Base-by-base conservation (phyloP, 2,329 filamentous ascomycete species). In the Fusarium praegraminearum region DNA sequence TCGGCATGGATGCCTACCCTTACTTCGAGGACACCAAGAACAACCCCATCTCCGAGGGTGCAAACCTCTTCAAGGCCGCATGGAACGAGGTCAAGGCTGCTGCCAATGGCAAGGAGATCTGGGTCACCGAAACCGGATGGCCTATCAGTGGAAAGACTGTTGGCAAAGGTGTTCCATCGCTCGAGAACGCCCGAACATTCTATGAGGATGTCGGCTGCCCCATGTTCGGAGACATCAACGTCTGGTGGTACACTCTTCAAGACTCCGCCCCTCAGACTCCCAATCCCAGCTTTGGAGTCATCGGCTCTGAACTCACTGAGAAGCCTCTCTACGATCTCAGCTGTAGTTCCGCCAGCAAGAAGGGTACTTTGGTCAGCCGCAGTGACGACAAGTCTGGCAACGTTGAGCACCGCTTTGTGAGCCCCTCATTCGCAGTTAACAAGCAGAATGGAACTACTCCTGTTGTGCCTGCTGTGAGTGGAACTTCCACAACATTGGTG, bases 81-180 rank as follows among this genome's bases (percentile, higher is more conserved):
- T 83, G 91, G 40, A 80, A 84, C 51, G 83, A 85, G 62, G 92
- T 91, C 35, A 79, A 86, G 67, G 80, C 77, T 18, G 89, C 84
- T 45, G 85, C 87, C 36, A 82, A 85, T 36, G 87, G 87, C 76
- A 95, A 94, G 85, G 83, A 87, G 20, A 87, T 97, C 73, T 96
- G 92, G 92, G 86, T 97, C 67, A 96, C 93, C 30, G 93, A 97
- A 85, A 96, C 93, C 18, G 94, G 94, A 70, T 96, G 92, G 89
- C 93, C 94, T 50, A 89, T 94, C 55, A 89, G 85, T 74, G 94
- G 93, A 58, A 81, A 86, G 69, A 85, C 82, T 2, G 81, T 86
- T 66, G 89, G 89, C 72, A 77, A 87, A 50, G 92, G 88, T 41
- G 85, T 91, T 12, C 84, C 94, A 8, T 89, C 84, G 36, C 67